Evolutionary conservation across 225 moss, liverwort and hornwort genomes (phyloP).

Genomic region (Antitrichia curtipendula): DNA sequence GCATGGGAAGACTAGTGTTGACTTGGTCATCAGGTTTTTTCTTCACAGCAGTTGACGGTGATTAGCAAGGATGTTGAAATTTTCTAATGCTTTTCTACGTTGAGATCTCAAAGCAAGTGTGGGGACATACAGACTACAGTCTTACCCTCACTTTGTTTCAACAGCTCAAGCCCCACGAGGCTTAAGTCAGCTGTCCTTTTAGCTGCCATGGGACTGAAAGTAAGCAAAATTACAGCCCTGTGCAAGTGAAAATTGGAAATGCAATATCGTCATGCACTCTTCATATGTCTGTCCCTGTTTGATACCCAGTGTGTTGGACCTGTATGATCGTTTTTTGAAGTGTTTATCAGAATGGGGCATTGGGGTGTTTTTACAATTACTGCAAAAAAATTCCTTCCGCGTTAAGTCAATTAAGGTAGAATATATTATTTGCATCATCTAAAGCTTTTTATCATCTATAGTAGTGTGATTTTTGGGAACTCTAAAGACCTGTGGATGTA

Average conservation of each 20-base stretch:
- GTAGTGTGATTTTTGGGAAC: neutral
- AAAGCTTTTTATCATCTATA: neutral
- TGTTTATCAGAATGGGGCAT: neutral
- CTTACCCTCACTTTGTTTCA: conserved; percentile 18
- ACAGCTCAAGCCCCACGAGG: conserved; percentile 4
- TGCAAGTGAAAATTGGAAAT: conserved; percentile 32
- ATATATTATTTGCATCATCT: neutral
- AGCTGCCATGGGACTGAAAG: conserved; percentile 37
- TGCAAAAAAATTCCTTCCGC: neutral
- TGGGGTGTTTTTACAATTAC: neutral
- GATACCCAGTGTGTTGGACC: neutral
- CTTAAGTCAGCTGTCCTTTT: conserved; percentile 15
- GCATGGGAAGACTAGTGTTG: conserved; percentile 86
- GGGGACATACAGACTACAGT: conserved; percentile 1
- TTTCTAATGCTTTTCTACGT: conserved; percentile 21
- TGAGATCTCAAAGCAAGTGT: conserved; percentile 35
- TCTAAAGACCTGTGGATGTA: neutral
- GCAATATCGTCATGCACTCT: conserved; percentile 30
- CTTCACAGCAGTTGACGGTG: conserved; percentile 31
- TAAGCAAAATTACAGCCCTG: conserved; percentile 32
- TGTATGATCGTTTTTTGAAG: neutral
- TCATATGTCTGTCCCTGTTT: neutral
- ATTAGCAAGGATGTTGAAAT: conserved; percentile 28
- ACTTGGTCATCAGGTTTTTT: conserved; percentile 25
- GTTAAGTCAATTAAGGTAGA: neutral